phyloP scores from a whole-genome alignment of 2,329 filamentous ascomycete species.

The Cryphonectria japonica region DNA sequence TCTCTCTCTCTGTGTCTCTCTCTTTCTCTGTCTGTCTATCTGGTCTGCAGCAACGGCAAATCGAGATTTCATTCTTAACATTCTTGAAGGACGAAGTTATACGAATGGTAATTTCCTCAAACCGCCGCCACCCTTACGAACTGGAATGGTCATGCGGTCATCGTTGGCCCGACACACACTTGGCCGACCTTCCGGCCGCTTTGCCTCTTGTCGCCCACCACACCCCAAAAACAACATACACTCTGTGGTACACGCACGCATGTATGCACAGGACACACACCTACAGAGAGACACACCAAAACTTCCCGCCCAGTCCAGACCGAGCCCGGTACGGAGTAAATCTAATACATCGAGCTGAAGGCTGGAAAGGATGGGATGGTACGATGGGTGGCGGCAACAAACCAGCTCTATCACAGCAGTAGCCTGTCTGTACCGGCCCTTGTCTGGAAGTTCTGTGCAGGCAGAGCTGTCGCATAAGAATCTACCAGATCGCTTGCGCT shows the following conservation, averaged over 20 bases:
- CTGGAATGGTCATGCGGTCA: conserved; percentile 26
- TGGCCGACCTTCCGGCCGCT: conserved; percentile 9
- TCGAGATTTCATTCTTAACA: conserved; percentile 16
- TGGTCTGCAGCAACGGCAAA: conserved; percentile 5
- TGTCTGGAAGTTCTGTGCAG: neutral
- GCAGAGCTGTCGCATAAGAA: neutral
- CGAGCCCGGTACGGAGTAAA: conserved; percentile 1
- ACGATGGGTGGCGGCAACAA: neutral
- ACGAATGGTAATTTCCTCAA: conserved; percentile 8
- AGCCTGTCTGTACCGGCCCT: neutral
- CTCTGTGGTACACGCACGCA: neutral
- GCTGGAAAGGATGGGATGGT: conserved; percentile 11
- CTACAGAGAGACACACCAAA: neutral
- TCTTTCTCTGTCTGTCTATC: conserved; percentile 4
- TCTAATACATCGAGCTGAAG: conserved; percentile 19
- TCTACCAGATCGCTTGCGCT: neutral
- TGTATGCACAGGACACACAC: neutral
- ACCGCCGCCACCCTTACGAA: neutral
- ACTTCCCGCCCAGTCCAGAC: neutral
- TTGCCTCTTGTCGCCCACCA: neutral
- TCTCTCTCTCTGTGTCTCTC: too few relatives aligned
- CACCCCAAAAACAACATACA: neutral
- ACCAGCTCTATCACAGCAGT: neutral
- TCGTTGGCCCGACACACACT: conserved; percentile 18
- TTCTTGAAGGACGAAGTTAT: conserved; percentile 11